These are phyloP conservation scores for Mrakia frigida DNA, from an alignment of 768 basidiomycete genomes.

Conservation along the genomic window DNA sequence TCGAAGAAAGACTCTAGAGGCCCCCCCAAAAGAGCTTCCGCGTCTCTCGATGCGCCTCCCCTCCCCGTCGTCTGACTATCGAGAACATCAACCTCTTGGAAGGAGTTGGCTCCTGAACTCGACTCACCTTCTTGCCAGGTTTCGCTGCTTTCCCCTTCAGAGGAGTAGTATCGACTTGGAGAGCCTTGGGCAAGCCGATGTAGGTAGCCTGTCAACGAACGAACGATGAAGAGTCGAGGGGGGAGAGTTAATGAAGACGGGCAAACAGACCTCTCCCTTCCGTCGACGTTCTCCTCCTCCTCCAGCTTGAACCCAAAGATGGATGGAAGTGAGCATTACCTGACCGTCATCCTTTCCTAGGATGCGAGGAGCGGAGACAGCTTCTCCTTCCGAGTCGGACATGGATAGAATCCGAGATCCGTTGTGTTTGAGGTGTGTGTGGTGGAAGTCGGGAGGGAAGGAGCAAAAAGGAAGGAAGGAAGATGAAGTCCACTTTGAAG, in stretches of 20 bases:
- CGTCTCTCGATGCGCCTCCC: no score
- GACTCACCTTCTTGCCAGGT: neutral
- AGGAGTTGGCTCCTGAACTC: no score
- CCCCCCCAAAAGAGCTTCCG: no score
- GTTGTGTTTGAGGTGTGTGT: no score
- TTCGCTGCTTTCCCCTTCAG: neutral
- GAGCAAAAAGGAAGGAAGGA: no score
- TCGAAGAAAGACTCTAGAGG: no score
- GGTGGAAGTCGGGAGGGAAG: no score
- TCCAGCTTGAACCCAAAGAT: no score
- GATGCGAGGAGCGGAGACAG: neutral
- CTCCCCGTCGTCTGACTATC: no score
- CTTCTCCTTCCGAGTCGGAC: neutral
- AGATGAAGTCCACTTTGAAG: no score
- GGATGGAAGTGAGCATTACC: neutral
- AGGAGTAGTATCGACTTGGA: neutral
- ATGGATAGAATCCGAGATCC: neutral
- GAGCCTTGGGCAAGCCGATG: neutral
- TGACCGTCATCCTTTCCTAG: neutral
- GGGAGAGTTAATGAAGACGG: neutral
- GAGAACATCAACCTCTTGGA: no score
- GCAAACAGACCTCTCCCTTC: neutral
- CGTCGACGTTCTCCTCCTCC: no score
- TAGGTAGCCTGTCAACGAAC: neutral
- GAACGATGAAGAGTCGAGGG: neutral